Evolutionary conservation across 108 stramenopile genomes (phyloP), one percentile per base, ranked within the genome.

Genomic region (Chaetoceros muelleri): DNA sequence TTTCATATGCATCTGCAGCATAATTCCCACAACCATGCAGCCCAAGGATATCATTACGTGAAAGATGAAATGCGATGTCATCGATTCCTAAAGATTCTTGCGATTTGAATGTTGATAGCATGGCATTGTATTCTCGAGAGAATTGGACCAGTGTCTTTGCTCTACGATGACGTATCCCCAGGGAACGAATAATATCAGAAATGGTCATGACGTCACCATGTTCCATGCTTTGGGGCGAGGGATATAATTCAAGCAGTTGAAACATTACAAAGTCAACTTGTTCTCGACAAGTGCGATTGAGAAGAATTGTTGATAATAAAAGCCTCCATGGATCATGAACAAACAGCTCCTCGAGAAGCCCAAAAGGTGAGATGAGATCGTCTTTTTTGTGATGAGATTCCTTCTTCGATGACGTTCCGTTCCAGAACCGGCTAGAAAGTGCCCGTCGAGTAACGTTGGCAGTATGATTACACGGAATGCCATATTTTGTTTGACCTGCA

Each of bases 281-380:
- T 5, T 30, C 44, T 2, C 83, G 72, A 23, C 65, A 57, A 8
- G 83, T 81, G n/a, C 72, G 58, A 60, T 85, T 81, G 7, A 85
- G 55, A 20, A 76, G 50, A 25, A 85, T 85, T 7, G 80, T 76
- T 3, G 71, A 75, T n/a, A 81, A 31, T 10, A 85, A 29, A 0
- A 85, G 53, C 48, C 65, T 65, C 80, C 76, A 85, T 8, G 84
- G 84, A 53, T 85, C 61, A 46, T 73, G 53, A 2, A 58, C 44
- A 52, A 81, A 81, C 19, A 85, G 57, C 55, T 85, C 84, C 61
- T 85, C 84, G 26, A 85, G 18, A 24, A 85, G 52, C 28, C 84
- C 84, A 24, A 85, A 70, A 17, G 80, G 84, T 28, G 76, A 74
- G 10, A 44, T 55, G 24, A 27, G 25, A 26, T 44, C 16, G 51